Conservation (phyloP, 129 eudicot genomes). For the Helichrysum umbraculigerum region DNA sequence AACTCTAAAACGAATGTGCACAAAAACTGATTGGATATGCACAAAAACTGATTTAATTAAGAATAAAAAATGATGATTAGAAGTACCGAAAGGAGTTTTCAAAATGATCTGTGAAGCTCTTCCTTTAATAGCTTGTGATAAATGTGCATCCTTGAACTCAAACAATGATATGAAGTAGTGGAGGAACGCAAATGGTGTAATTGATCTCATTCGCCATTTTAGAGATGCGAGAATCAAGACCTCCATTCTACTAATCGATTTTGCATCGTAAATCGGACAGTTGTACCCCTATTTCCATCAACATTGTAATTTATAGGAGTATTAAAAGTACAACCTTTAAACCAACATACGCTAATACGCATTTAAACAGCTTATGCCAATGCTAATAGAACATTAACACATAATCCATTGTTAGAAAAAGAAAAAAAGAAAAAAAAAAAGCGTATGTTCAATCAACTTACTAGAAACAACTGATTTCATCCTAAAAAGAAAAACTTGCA, state of each 20-base stretch:
- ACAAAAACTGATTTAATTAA: background rate
- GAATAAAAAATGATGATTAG: background rate
- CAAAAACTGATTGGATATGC: background rate
- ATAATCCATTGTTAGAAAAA: background rate
- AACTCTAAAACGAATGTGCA: background rate
- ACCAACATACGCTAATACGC: background rate
- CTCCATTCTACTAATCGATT: constrained; percentile 45
- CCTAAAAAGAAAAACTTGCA: background rate
- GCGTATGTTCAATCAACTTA: too few species aligned
- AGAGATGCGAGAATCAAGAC: constrained; percentile 38
- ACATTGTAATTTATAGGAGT: background rate
- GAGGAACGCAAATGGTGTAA: constrained; percentile 53
- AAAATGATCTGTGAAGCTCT: constrained; percentile 41
- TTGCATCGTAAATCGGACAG: constrained; percentile 23
- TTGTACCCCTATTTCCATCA: constrained; percentile 19
- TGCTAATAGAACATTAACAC: background rate
- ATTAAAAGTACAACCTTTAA: background rate
- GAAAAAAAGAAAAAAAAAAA: too few species aligned
- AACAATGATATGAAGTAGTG: constrained; percentile 37
- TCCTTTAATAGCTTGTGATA: constrained; percentile 24
- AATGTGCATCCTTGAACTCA: constrained; percentile 21
- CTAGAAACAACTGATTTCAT: background rate
- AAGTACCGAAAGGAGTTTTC: constrained; percentile 37
- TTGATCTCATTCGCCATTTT: constrained; percentile 48
- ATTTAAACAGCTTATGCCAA: background rate